A percentile compares a stretch with the other conserved stretches of the same genome.
Conservation (phyloP, 805 yeast species). For the Saturnispora serradocipensis region DNA sequence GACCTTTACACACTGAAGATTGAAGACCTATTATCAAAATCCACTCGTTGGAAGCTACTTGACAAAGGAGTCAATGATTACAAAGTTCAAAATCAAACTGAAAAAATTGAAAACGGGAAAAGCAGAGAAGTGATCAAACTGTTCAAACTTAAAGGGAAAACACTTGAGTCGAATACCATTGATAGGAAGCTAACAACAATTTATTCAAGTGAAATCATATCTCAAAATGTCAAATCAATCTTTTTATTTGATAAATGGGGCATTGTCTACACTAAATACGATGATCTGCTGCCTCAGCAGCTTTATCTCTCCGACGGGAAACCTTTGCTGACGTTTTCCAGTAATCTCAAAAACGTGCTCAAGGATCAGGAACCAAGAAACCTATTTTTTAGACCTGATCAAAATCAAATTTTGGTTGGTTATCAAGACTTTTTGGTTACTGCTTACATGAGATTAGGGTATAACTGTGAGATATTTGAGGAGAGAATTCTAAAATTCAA, state of each 20-base stretch:
- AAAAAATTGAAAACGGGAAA: not conserved
- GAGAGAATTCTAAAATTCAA: conserved; percentile 5
- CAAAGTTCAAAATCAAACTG: not conserved
- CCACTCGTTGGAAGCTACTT: conserved; percentile 6
- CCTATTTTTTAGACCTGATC: conserved; percentile 4
- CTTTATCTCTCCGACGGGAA: not conserved
- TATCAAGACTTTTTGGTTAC: not conserved
- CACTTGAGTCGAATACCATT: not conserved
- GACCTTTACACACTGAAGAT: not conserved
- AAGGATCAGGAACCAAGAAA: not conserved
- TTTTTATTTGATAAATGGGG: conserved; percentile 1
- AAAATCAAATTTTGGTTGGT: conserved; percentile 4
- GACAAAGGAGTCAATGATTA: not conserved
- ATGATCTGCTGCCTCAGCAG: not conserved
- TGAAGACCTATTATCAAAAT: conserved; percentile 1
- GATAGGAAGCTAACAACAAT: not conserved
- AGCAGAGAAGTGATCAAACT: not conserved
- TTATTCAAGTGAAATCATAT: not conserved
- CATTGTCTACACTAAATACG: conserved; percentile 1
- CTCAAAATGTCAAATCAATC: not conserved
- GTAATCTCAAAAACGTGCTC: not conserved
- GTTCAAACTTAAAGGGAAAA: not conserved
- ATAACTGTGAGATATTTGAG: conserved; percentile 7
- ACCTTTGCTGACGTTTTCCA: not conserved
- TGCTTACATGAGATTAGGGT: conserved; percentile 3